Base-by-base conservation (phyloP, 1,139 yeast genomes). In the Eremothecium sinecaudum region DNA sequence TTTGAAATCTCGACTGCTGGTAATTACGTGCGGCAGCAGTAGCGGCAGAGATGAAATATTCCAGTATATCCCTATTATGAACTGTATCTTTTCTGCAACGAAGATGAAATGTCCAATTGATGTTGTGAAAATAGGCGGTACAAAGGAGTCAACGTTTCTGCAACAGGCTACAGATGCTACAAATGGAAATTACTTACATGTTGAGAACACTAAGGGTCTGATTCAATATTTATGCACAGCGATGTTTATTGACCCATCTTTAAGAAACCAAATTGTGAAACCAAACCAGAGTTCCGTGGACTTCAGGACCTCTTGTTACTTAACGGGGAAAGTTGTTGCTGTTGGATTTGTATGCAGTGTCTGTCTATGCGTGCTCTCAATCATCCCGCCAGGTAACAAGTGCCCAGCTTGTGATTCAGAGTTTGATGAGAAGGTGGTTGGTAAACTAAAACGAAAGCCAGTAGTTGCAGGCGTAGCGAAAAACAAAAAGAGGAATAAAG, bases 111-210 rank as follows among this genome's bases (percentile, higher is more conserved):
- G 90, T 9, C 82, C 95, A 2, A 77, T 90, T 11, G 97, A 92
- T 56, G 86, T 87, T 13, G 87, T 92, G 40, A 86, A 87, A 53
- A 63, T 92, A 31, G 90, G 90, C 2, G 59, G 59, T 10, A 38
- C 43, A 13, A 64, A 66, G 11, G 72, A 77, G 44, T 79, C 94
- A 2, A 81, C 93, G 1, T 87, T 86, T 51, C 60, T 92, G 38
- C 98, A 92, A 53, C 98, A 92, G 55, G 96, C 98, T 0, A 73
- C 94, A 0, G 98, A 92, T 61, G 90, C 95, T 10, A 90, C 98
- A 0, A 74, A 78, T 43, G 99, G 99, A 3, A 77, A 86, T 1
- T 92, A 87, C 52, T 66, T 87, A 45, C 79, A 73, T 41, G 69
- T 87, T 18, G 71, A 70, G n/a, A 73, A 79, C 36, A 82, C 92